phyloP scores from a whole-genome alignment of 2,329 filamentous ascomycete species.

The Parascedosporium putredinis region DNA sequence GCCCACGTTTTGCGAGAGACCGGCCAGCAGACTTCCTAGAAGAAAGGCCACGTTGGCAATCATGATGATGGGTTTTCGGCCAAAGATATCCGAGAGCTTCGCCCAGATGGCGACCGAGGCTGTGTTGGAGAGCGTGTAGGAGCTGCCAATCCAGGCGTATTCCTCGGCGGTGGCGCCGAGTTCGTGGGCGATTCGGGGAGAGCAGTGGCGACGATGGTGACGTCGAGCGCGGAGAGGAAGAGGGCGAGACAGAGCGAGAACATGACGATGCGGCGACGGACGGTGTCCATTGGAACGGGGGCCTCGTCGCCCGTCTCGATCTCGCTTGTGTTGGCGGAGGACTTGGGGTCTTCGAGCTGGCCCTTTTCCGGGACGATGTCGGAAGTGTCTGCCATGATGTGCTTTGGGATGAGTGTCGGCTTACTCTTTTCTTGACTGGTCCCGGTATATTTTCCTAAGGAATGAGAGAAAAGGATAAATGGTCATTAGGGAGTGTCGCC shows the following conservation, averaged over 20 bases:
- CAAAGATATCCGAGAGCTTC: conserved; percentile 61
- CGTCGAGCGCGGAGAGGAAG: conserved; percentile 36
- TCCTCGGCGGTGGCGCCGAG: conserved; percentile 52
- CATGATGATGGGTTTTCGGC: conserved; percentile 54
- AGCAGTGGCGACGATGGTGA: conserved; percentile 51
- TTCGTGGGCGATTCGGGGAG: conserved; percentile 42
- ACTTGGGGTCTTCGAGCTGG: neutral
- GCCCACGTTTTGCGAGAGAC: conserved; percentile 49
- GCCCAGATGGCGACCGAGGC: conserved; percentile 56
- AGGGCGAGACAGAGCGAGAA: conserved; percentile 18
- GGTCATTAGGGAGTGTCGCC: too few relatives aligned
- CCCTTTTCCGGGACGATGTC: neutral
- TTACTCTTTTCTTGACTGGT: too few relatives aligned
- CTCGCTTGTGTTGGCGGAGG: neutral
- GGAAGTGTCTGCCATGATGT: too few relatives aligned
- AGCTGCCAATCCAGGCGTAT: conserved; percentile 69
- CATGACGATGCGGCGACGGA: conserved; percentile 4
- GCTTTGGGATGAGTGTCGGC: too few relatives aligned
- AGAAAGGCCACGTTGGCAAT: conserved; percentile 56
- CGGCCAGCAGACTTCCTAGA: conserved; percentile 52
- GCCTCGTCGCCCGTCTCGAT: neutral
- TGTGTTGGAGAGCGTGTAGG: conserved; percentile 61
- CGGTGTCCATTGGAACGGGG: neutral
- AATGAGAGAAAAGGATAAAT: neutral
- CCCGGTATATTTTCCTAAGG: neutral